Conservation (phyloP, 352 stramenopile species). For the Peronospora farinosa region DNA sequence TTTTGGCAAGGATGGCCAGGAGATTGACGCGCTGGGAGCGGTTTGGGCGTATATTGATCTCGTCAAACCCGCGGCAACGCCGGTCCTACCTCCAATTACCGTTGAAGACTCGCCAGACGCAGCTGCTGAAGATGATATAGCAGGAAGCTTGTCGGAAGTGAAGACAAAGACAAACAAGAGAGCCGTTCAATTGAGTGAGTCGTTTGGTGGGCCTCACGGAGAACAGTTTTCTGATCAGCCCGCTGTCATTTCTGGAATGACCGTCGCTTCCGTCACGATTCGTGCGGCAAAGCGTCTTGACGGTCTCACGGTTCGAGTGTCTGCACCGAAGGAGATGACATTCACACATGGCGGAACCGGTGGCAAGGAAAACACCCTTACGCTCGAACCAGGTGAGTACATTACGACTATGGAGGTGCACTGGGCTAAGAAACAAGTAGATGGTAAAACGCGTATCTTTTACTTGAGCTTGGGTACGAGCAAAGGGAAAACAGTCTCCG, state of each 20-base stretch:
- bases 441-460: constrained; percentile 2
- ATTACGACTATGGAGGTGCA: constrained; percentile 4
- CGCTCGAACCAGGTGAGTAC: constrained; percentile 6
- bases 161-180: constrained; percentile 1
- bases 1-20: constrained; percentile 1
- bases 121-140: neutral
- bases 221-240: constrained; percentile 4
- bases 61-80: too few relatives aligned
- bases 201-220: constrained; percentile 8
- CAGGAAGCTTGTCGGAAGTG: constrained; percentile 4
- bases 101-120: neutral
- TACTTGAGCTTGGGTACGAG: constrained; percentile 4
- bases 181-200: constrained; percentile 2
- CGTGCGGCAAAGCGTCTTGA: constrained; percentile 3
- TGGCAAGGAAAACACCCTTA: constrained; percentile 3
- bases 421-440: neutral
- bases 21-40: constrained; percentile 5
- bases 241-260: constrained; percentile 5
- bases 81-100: neutral
- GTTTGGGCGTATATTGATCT: neutral
- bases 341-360: constrained; percentile 3
- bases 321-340: constrained; percentile 4
- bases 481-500: neutral
- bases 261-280: constrained; percentile 5
- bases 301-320: neutral